A percentile compares a stretch with the other conserved stretches of the same genome.
Conservation (phyloP, 495 filamentous ascomycete genomes). For the Tuber borchii region DNA sequence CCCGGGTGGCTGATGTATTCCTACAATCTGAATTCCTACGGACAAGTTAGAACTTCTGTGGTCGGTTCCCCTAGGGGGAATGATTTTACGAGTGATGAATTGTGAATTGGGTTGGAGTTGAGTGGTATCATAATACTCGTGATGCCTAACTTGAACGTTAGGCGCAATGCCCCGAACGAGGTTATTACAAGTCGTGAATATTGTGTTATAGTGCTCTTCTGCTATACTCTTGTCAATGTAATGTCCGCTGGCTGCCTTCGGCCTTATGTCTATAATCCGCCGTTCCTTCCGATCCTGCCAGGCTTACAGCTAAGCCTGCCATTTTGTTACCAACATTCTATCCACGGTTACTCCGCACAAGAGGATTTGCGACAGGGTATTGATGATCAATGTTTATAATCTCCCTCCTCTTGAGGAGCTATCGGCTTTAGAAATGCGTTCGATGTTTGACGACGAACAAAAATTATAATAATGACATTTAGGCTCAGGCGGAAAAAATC, state of each 20-base stretch:
- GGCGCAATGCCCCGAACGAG: background rate
- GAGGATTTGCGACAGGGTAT: too few relatives aligned
- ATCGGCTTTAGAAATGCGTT: background rate
- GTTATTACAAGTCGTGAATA: background rate
- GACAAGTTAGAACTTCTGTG: background rate
- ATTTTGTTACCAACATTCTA: too few relatives aligned
- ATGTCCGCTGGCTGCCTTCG: too few relatives aligned
- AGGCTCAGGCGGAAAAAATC: background rate
- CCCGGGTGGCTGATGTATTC: background rate
- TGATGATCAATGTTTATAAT: too few relatives aligned
- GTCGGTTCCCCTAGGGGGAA: background rate
- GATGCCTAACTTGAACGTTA: background rate
- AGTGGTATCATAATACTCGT: background rate
- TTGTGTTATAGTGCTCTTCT: background rate
- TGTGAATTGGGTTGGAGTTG: background rate
- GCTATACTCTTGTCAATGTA: background rate
- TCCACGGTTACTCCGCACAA: too few relatives aligned
- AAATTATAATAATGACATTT: background rate
- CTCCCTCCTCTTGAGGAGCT: too few relatives aligned
- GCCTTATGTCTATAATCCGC: too few relatives aligned
- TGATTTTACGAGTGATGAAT: background rate
- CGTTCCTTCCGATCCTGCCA: too few relatives aligned
- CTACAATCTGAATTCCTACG: background rate
- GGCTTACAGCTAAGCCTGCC: too few relatives aligned
- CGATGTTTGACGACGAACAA: too few relatives aligned